These are phyloP conservation scores for Neurospora africana DNA, from an alignment of 495 filamentous ascomycete genomes.

Conservation along the genomic window DNA sequence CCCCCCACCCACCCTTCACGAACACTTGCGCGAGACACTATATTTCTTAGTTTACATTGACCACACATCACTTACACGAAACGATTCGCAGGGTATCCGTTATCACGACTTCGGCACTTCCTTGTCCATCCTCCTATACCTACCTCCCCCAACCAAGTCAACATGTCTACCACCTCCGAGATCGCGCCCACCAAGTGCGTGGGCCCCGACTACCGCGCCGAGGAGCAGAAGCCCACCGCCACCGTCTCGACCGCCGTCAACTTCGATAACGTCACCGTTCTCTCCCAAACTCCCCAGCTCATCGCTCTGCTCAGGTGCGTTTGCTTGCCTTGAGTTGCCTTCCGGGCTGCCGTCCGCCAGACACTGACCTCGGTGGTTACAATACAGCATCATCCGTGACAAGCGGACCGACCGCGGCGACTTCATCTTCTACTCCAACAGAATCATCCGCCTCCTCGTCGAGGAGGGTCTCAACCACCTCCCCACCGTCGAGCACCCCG, in stretches of 20 bases:
- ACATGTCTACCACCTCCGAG: constrained; percentile 3
- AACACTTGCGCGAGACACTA: background rate
- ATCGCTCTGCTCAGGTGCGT: constrained; percentile 95
- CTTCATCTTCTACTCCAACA: constrained; percentile 98
- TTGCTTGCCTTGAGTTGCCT: constrained; percentile 10
- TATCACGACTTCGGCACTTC: background rate
- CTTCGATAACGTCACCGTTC: constrained; percentile 77
- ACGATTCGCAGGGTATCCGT: background rate
- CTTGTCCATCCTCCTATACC: background rate
- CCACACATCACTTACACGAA: background rate
- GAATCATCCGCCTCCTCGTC: constrained; percentile 94
- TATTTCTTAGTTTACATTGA: background rate
- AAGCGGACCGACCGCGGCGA: constrained; percentile 80
- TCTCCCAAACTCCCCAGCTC: constrained; percentile 90
- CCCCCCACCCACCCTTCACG: no score
- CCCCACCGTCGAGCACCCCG: constrained; percentile 73
- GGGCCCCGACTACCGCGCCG: constrained; percentile 67
- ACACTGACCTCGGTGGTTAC: constrained; percentile 7
- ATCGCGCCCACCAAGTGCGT: constrained; percentile 58
- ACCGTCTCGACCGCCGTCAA: constrained; percentile 79
- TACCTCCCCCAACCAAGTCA: background rate
- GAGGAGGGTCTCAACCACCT: constrained; percentile 97
- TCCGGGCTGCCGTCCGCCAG: background rate
- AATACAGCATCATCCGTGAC: constrained; percentile 80
- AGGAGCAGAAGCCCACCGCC: constrained; percentile 72